These are phyloP conservation scores for Diospyros kaki DNA, from an alignment of 148 eudicot genomes.

Conservation along the genomic window DNA sequence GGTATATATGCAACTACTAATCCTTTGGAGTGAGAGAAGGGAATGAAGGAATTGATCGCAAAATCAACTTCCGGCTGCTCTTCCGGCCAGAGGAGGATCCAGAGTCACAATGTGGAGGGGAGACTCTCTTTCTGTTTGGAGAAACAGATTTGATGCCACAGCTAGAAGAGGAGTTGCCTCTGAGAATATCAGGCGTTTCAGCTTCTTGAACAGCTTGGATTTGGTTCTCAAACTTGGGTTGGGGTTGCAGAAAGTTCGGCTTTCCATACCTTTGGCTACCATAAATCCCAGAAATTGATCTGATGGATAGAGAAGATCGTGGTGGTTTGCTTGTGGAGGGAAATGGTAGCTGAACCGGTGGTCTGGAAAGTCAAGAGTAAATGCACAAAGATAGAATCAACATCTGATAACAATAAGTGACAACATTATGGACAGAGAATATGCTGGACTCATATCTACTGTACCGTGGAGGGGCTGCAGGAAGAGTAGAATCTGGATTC, in stretches of 20 bases:
- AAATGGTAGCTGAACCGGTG: constrained; percentile 33
- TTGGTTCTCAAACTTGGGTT: constrained; percentile 39
- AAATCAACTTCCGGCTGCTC: constrained; percentile 74
- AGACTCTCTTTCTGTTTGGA: constrained; percentile 74
- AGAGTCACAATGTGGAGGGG: constrained; percentile 61
- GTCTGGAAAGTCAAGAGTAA: constrained; percentile 28
- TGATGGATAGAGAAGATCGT: constrained; percentile 41
- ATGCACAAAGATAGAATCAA: background rate
- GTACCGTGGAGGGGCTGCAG: constrained; percentile 55
- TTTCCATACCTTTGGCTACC: constrained; percentile 35
- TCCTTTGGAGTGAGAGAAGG: constrained; percentile 74
- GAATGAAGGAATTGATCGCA: constrained; percentile 79
- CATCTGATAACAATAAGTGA: background rate
- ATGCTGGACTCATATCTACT: constrained; percentile 37
- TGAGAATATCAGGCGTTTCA: constrained; percentile 66
- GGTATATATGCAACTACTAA: constrained; percentile 27
- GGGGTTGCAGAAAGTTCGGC: constrained; percentile 36
- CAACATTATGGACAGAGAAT: background rate
- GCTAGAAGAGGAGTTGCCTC: constrained; percentile 34
- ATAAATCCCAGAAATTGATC: constrained; percentile 30
- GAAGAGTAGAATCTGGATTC: constrained; percentile 39
- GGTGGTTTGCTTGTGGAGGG: constrained; percentile 73
- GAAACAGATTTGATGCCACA: constrained; percentile 57
- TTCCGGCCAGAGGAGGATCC: constrained; percentile 42
- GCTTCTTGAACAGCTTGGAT: constrained; percentile 34